Percentiles rank a stretch among this genome's conserved stretches.
Conservation (phyloP, 148 eudicot genomes). For the Fallopia convolvulus region DNA sequence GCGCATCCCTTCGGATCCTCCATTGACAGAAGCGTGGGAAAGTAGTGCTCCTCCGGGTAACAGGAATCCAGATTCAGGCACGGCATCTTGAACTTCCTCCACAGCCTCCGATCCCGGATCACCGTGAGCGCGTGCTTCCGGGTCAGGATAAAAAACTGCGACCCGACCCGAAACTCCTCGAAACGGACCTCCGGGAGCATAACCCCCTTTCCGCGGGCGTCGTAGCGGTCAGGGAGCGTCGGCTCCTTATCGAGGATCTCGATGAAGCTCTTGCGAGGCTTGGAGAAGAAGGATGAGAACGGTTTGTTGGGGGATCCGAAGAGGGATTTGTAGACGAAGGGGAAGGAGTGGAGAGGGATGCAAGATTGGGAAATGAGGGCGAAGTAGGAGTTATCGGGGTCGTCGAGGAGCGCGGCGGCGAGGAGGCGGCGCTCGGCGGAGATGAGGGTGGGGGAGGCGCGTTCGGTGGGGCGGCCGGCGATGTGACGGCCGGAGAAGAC, state of each 20-base stretch:
- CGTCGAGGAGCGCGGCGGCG: slow-evolving; percentile 49
- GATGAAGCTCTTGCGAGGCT: slow-evolving; percentile 29
- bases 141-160: slow-evolving; percentile 42
- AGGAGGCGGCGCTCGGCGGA: slow-evolving; percentile 56
- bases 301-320: slow-evolving; percentile 9
- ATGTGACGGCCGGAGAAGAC: slow-evolving; percentile 32
- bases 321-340: slow-evolving; percentile 23
- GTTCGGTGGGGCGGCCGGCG: slow-evolving; percentile 27
- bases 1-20: slow-evolving; percentile 48
- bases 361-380: slow-evolving; percentile 49
- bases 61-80: slow-evolving; percentile 41
- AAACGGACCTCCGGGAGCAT: slow-evolving; percentile 47
- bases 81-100: slow-evolving; percentile 50
- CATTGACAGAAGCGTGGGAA: slow-evolving; percentile 52
- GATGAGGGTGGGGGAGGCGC: slow-evolving; percentile 48
- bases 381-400: slow-evolving; percentile 36
- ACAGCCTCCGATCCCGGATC: slow-evolving; percentile 32
- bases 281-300: slow-evolving; percentile 5
- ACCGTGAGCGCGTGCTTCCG: slow-evolving; percentile 36
- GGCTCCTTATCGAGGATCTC: slow-evolving; percentile 34
- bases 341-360: slow-evolving; percentile 52
- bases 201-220: slow-evolving; percentile 36
- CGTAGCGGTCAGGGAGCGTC: slow-evolving; percentile 37
- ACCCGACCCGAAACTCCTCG: slow-evolving; percentile 41
- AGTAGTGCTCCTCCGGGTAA: slow-evolving; percentile 69